These are phyloP conservation scores for Dothidotthia symphoricarpi DNA, from an alignment of 2,329 filamentous ascomycete genomes.

Conservation along the genomic window DNA sequence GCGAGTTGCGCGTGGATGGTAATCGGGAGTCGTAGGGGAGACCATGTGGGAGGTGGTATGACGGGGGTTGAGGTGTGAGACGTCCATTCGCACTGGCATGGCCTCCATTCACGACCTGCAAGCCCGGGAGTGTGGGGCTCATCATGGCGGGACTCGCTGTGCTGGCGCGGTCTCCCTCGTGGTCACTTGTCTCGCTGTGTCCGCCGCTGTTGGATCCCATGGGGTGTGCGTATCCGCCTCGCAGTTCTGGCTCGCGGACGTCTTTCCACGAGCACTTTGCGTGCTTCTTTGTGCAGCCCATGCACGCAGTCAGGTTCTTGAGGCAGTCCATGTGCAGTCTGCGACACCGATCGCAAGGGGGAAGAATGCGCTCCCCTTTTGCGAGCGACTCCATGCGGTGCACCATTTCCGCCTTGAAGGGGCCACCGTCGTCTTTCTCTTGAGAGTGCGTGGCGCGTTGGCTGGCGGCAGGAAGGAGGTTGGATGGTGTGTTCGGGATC, in stretches of 20 bases:
- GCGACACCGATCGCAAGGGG: slow-evolving; percentile 80
- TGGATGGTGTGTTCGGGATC: slow-evolving; percentile 56
- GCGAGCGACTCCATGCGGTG: slow-evolving; percentile 71
- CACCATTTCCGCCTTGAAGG: slow-evolving; percentile 65
- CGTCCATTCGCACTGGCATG: neutral
- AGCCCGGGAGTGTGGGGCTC: slow-evolving; percentile 9
- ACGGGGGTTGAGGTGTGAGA: slow-evolving; percentile 1
- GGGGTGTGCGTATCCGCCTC: slow-evolving; percentile 26
- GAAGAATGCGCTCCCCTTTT: slow-evolving; percentile 72
- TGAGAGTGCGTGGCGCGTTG: slow-evolving; percentile 37
- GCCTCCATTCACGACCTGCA: no score
- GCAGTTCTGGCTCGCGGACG: slow-evolving; percentile 69
- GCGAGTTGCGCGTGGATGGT: slow-evolving; percentile 19
- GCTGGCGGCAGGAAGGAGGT: slow-evolving; percentile 50
- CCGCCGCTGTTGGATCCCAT: slow-evolving; percentile 24
- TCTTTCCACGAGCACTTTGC: slow-evolving; percentile 84
- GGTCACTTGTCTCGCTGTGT: slow-evolving; percentile 36
- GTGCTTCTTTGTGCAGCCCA: slow-evolving; percentile 86
- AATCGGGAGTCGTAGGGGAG: slow-evolving; percentile 17
- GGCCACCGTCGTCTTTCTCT: slow-evolving; percentile 58
- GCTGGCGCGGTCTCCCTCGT: slow-evolving; percentile 29
- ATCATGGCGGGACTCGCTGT: slow-evolving; percentile 28
- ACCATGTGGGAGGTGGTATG: slow-evolving; percentile 6
- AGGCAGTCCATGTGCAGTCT: slow-evolving; percentile 77
- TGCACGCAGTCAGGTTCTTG: slow-evolving; percentile 82